Conservation (phyloP, 1,284 basidiomycete genomes). For the Marasmius oreades region DNA sequence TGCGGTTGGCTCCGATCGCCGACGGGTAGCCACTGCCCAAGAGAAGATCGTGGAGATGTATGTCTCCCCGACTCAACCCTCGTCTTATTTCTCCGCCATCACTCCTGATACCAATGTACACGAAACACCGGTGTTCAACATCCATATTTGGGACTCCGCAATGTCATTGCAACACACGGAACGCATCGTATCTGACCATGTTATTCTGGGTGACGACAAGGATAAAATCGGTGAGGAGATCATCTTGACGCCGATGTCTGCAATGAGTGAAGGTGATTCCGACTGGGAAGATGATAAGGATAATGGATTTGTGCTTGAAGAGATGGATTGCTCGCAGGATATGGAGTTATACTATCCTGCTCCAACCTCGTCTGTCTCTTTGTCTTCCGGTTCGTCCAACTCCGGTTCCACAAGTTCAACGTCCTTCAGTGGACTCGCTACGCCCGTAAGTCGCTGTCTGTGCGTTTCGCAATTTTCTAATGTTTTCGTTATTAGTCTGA, state of each 20-base stretch:
- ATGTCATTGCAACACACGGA: not conserved
- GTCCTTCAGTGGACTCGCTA: not conserved
- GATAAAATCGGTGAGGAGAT: not conserved
- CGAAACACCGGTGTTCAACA: not conserved
- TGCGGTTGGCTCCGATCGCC: conserved; percentile 8
- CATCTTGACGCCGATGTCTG: not conserved
- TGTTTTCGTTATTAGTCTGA: not conserved
- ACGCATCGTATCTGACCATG: not conserved
- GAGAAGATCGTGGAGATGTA: not conserved
- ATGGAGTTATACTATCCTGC: not conserved
- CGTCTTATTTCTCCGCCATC: conserved; percentile 10
- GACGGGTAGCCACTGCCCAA: conserved; percentile 3
- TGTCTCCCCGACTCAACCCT: conserved; percentile 3
- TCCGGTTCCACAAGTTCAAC: not conserved
- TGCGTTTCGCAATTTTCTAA: too few relatives aligned
- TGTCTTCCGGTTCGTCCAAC: not conserved
- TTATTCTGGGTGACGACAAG: not conserved
- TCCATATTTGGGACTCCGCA: not conserved
- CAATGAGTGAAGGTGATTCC: not conserved
- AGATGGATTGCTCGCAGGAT: not conserved
- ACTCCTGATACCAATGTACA: not conserved
- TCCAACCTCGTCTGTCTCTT: too few relatives aligned
- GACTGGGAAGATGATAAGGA: not conserved
- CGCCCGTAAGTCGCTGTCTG: not conserved
- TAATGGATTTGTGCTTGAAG: not conserved